phyloP scores from a whole-genome alignment of 495 filamentous ascomycete species.

The Elasticomyces elasticus region DNA sequence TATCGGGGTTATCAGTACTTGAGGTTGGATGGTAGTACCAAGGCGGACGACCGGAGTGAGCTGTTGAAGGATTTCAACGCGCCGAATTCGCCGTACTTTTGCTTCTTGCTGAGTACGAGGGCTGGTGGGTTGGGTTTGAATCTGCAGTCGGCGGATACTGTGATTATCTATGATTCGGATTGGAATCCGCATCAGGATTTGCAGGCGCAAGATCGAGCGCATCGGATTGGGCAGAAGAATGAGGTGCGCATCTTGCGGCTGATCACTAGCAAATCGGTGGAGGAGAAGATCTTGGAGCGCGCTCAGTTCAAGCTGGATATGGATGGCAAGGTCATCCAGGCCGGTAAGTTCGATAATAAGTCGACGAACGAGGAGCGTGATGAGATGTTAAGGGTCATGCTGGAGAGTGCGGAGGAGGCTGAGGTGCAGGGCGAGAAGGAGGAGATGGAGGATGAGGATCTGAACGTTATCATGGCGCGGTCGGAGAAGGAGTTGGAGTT shows the following conservation, averaged over 20 bases:
- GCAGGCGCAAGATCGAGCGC: slow-evolving; percentile 97
- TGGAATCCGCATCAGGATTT: slow-evolving; percentile 99
- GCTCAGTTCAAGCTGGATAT: slow-evolving; percentile 97
- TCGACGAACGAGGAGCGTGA: slow-evolving; percentile 97
- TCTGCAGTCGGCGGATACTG: slow-evolving; percentile 92
- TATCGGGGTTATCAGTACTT: slow-evolving; percentile 72
- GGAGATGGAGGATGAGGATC: slow-evolving; percentile 89
- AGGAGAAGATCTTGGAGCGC: slow-evolving; percentile 96
- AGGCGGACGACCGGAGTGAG: slow-evolving; percentile 92
- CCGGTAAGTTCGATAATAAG: slow-evolving; percentile 98
- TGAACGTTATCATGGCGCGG: slow-evolving; percentile 61
- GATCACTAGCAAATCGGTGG: slow-evolving; percentile 92
- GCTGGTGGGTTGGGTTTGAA: slow-evolving; percentile 96
- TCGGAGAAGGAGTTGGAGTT: slow-evolving; percentile 32
- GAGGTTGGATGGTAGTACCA: slow-evolving; percentile 90
- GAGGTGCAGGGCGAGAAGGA: slow-evolving; percentile 74
- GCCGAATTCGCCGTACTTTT: slow-evolving; percentile 83
- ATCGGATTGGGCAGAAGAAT: slow-evolving; percentile 99
- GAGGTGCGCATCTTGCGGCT: slow-evolving; percentile 92
- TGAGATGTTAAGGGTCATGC: slow-evolving; percentile 79
- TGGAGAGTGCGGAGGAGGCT: slow-evolving; percentile 80
- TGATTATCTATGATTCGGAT: slow-evolving; percentile 98
- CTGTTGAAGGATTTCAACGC: slow-evolving; percentile 83
- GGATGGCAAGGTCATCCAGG: slow-evolving; percentile 98
- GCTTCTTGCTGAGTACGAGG: slow-evolving; percentile 96